phyloP scores from a whole-genome alignment of 768 basidiomycete species.

The Paxillus ammoniavirescens region DNA sequence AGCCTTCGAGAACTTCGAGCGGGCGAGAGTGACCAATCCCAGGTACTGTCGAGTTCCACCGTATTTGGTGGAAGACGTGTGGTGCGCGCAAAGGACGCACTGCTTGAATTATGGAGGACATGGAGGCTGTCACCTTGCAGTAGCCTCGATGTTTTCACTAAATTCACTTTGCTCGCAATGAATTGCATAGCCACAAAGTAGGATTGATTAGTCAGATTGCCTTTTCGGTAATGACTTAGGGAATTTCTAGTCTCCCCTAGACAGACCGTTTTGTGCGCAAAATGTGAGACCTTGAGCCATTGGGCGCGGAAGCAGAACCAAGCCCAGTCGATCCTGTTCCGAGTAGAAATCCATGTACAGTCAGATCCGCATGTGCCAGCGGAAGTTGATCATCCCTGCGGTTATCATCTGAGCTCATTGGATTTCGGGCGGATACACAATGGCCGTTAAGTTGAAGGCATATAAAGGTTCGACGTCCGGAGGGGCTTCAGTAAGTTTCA shows the following conservation, averaged over 20 bases:
- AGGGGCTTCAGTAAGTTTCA: background rate
- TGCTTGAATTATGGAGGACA: conserved; percentile 21
- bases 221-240: background rate
- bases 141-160: background rate
- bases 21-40: conserved; percentile 1
- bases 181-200: conserved; percentile 26
- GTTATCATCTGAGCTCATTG: background rate
- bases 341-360: background rate
- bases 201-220: conserved; percentile 5
- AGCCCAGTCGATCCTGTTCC: background rate
- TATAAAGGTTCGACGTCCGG: background rate
- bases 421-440: background rate
- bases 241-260: no score
- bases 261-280: no score
- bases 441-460: background rate
- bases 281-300: no score
- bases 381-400: conserved; percentile 1
- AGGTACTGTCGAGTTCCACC: conserved; percentile 21
- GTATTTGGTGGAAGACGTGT: conserved; percentile 12
- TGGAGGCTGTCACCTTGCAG: conserved; percentile 1
- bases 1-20: background rate
- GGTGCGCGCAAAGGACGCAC: conserved; percentile 17
- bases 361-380: background rate
- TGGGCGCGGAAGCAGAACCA: background rate
- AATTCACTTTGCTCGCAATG: no score